Evolutionary conservation across 2,329 filamentous ascomycete species (phyloP), one percentile per base, ranked within the genome.

Genomic region (Claviceps fusiformis): DNA sequence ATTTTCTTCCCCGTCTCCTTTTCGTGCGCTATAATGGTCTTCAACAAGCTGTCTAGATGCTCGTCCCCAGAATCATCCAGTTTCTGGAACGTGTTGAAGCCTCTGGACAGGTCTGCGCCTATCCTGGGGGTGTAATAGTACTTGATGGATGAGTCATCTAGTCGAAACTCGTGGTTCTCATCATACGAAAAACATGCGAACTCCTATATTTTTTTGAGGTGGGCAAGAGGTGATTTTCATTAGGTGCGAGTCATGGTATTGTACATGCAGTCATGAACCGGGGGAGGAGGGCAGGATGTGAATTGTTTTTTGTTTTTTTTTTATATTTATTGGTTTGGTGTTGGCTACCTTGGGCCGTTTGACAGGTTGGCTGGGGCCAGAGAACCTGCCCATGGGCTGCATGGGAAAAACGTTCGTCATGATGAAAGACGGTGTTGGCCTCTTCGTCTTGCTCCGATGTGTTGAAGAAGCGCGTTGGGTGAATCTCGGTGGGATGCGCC

Each of bases 141-240:
- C 60, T 83, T 83, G 60, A 98, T 67, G 1, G 89, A 92, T 3
- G 86, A 86, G 58, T 87, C 86, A 59, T 89, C 89, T 3, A 86
- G 79, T 51, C 76, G 83, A 64, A 90, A 90, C 54, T 81, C 70
- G 67, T 92, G 93, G 33, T 90, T 75, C 48, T 90, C 81, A 67
- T 97, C 89, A 70, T 93, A 97, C 9, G 92, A 97, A 71, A 97
- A 98, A 70, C 79, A 89, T 4, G 92, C 81, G 60, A 98, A 87
- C 74, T 98, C 93, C 85, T 92, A 43, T 9, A n/a, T 17, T 17
- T 33, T 6, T 27, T 45, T 35, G 15, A 15, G 24, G 13, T 29
- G 7, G 45, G 27, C 13, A n/a, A 41, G 6, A 15, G 29, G 3
- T 5, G 10, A 39, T 37, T 35, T 24, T 10, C 43, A 7, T 53